Evolutionary conservation across 805 yeast species (phyloP).

Genomic region (Sugiyamaella valdiviana): DNA sequence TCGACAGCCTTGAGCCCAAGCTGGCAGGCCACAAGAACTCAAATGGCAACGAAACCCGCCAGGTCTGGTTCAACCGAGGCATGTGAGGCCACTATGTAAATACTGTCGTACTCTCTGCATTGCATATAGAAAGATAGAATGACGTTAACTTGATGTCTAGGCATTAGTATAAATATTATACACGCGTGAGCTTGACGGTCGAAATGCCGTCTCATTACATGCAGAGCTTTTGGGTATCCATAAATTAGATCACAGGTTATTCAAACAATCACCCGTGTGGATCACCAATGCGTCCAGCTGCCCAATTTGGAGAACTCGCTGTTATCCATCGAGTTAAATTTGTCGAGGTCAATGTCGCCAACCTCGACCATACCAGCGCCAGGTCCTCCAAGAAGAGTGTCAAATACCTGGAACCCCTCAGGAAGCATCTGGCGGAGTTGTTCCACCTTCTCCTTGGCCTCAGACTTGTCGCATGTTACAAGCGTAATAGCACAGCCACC

Average conservation of each 20-base stretch:
- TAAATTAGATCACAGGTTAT: too few relatives aligned
- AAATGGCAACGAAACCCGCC: constrained; percentile 49
- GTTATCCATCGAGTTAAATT: constrained; percentile 14
- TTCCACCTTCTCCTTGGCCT: constrained; percentile 27
- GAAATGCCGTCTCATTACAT: too few relatives aligned
- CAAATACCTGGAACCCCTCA: constrained; percentile 66
- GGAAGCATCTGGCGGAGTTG: constrained; percentile 32
- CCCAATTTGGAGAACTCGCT: constrained; percentile 37
- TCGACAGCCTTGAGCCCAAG: constrained; percentile 54
- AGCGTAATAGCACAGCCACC: constrained; percentile 97
- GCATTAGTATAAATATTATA: too few relatives aligned
- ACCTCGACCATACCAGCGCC: constrained; percentile 57
- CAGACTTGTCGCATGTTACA: constrained; percentile 35
- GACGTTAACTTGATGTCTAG: too few relatives aligned
- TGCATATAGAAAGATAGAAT: neutral
- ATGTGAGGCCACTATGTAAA: constrained; percentile 52
- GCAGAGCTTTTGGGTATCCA: too few relatives aligned
- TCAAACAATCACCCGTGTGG: too few relatives aligned
- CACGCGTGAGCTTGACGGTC: too few relatives aligned
- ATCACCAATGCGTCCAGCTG: constrained; percentile 29
- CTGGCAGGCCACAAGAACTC: constrained; percentile 55
- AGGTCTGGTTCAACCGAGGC: constrained; percentile 89
- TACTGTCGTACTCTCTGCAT: neutral
- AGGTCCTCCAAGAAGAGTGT: constrained; percentile 79
- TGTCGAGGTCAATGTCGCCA: constrained; percentile 4